These are phyloP conservation scores for Choanephora cucurbitarum DNA, from an alignment of 371 early-diverging fungal species.

Conservation along the genomic window DNA sequence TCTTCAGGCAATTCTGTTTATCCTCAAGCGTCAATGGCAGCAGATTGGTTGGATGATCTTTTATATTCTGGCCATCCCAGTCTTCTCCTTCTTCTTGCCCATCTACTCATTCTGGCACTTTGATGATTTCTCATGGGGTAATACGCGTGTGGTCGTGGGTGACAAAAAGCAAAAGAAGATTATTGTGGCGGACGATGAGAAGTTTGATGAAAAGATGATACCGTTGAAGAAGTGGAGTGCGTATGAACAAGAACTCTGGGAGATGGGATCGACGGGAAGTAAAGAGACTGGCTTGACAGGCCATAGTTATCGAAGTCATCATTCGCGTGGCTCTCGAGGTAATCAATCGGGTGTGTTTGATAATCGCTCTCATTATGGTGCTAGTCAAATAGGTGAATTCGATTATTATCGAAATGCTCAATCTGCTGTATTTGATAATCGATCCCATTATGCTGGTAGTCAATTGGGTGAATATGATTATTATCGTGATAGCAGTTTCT, in stretches of 20 bases:
- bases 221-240: constrained; percentile 93
- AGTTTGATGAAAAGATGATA: constrained; percentile 86
- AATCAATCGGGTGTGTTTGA: constrained; percentile 40
- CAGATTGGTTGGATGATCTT: constrained; percentile 98
- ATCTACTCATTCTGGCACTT: constrained; percentile 90
- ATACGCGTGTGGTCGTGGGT: constrained; percentile 80
- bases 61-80: constrained; percentile 82
- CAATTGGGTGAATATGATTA: constrained; percentile 48
- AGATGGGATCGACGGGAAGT: constrained; percentile 60
- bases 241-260: constrained; percentile 87
- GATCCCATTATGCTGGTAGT: constrained; percentile 46
- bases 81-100: constrained; percentile 83
- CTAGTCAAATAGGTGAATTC: constrained; percentile 51
- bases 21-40: constrained; percentile 88
- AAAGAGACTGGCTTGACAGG: constrained; percentile 55
- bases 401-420: constrained; percentile 54
- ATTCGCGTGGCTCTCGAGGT: constrained; percentile 31
- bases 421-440: constrained; percentile 33
- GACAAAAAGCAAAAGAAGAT: constrained; percentile 71
- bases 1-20: constrained; percentile 84
- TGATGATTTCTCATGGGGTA: constrained; percentile 94
- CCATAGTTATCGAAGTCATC: constrained; percentile 41
- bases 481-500: constrained; percentile 37
- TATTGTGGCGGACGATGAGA: constrained; percentile 61
- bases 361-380: constrained; percentile 45